Evolutionary conservation across 257 asterid genomes (phyloP), one percentile per base, ranked within the genome.

Genomic region (Cordia subcordata): DNA sequence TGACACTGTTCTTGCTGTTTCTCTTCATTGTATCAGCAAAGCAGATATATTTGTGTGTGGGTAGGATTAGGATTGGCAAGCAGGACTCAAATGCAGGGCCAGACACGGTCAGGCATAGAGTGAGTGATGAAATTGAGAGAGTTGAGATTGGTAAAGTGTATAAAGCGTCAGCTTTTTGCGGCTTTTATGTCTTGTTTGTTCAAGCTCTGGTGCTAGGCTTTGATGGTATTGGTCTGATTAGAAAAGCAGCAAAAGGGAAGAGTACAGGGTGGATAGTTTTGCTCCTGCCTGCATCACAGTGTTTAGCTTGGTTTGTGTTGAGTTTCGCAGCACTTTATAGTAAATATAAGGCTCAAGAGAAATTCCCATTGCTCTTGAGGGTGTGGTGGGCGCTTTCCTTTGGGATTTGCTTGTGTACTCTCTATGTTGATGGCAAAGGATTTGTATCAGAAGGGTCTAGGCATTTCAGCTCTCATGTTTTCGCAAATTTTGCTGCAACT

Each of bases 381-480:
- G 72, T 85, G 54, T 90, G 98, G 98, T 90, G 96, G 98, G 60
- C 73, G 56, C 79, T 79, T 13, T 85, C 96, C 27, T 90, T 85
- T 50, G 39, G 74, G 5, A 56, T 85, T 57, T 83, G 89, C 63
- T 65, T 83, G 77, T 66, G 69, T 56, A 65, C 77, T 58, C 60
- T 82, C 55, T 90, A 87, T 71, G 77, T 39, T 49, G 98, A 90
- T 72, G 78, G 81, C 58, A 79, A 78, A 63, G 81, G 79, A 40
- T 67, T 88, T 62, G 57, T 76, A 18, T 19, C 69, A 1, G 79
- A 81, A 73, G 94, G 97, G 17, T 77, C 87, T 5, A 70, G 57
- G 62, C 77, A 69, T 73, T 74, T 81, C 59, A 73, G 59, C 58
- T 82, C 96, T 63, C 99, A 92, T 78, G 84, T 75, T 33, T 69